These are phyloP conservation scores for Termitomyces sp. DNA, from an alignment of 768 basidiomycete species.

Conservation along the genomic window DNA sequence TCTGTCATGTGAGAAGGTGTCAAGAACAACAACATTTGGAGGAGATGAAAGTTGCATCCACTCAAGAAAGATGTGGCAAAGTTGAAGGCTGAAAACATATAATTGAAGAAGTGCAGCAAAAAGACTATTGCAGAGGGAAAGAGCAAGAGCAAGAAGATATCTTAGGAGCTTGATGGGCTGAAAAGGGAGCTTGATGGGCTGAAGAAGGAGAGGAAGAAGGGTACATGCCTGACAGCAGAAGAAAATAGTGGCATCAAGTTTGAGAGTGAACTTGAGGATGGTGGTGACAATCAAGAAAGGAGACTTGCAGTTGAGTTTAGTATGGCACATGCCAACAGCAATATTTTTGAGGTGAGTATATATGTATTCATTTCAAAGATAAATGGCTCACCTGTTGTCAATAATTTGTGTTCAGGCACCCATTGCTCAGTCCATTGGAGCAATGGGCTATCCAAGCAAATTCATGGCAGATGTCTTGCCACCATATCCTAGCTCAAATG, in stretches of 20 bases:
- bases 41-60: background rate
- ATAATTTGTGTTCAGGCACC: background rate
- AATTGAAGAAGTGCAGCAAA: background rate
- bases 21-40: background rate
- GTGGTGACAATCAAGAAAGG: background rate
- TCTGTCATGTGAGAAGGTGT: background rate
- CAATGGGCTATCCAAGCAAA: background rate
- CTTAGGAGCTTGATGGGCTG: background rate
- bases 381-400: background rate
- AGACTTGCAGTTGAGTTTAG: background rate
- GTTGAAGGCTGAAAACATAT: background rate
- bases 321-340: background rate
- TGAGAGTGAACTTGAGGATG: background rate
- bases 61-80: background rate
- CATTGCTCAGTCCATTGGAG: background rate
- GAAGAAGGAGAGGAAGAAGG: background rate
- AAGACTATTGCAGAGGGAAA: background rate
- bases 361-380: background rate
- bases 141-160: background rate
- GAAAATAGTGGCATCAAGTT: background rate
- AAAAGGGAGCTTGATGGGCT: background rate
- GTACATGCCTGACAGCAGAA: background rate
- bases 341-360: background rate
- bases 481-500: background rate
- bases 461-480: background rate